Percentiles rank a stretch among this genome's conserved stretches.
These are phyloP conservation scores for Diutina rugosa DNA, from an alignment of 1,139 yeast genomes.

Conservation along the genomic window DNA sequence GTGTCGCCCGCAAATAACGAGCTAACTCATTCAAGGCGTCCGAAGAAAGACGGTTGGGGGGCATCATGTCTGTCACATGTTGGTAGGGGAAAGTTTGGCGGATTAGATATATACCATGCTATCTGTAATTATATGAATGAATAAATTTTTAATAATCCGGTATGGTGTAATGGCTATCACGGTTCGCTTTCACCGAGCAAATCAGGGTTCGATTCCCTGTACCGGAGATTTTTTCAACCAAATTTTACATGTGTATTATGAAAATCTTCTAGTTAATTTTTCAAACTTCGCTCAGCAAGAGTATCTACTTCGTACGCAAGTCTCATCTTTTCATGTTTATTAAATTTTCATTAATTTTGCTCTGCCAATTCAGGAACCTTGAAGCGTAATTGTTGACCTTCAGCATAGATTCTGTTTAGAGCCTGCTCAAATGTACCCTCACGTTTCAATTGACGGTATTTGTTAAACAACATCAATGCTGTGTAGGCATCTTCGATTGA, in stretches of 20 bases:
- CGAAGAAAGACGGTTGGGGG: no score
- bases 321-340: no score
- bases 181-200: conserved; percentile 17
- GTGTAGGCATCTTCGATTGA: conserved; percentile 92
- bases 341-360: neutral
- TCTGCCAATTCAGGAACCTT: conserved; percentile 17
- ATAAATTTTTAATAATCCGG: conserved; percentile 9
- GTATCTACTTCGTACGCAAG: no score
- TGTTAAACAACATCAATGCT: conserved; percentile 67
- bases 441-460: conserved; percentile 48
- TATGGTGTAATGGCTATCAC: conserved; percentile 19
- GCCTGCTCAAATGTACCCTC: conserved; percentile 48
- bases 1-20: no score
- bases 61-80: no score
- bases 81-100: no score
- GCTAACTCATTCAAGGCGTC: no score
- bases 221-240: conserved; percentile 17
- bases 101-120: no score
- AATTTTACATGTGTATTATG: no score
- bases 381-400: conserved; percentile 45
- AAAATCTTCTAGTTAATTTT: no score
- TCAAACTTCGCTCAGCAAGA: no score
- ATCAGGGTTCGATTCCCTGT: conserved; percentile 41
- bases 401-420: conserved; percentile 57
- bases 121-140: no score